Conservation (phyloP, 2,329 filamentous ascomycete species). For the Trichoderma arundinaceum region DNA sequence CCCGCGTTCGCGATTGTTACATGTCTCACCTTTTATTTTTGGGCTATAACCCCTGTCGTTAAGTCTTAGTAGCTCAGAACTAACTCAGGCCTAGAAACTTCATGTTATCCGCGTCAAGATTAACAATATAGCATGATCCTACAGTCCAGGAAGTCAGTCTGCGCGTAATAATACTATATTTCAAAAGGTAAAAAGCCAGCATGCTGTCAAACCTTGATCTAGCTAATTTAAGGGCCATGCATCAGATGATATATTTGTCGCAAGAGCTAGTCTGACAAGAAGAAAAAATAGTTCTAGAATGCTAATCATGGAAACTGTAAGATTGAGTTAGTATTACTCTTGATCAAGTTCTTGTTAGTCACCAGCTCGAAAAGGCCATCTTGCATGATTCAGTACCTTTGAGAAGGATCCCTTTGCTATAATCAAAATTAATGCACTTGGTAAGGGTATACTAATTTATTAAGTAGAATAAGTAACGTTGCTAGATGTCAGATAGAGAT, state of each 20-base stretch:
- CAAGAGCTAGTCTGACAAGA: neutral
- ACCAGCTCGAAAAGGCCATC: neutral
- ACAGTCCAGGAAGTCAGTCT: neutral
- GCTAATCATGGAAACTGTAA: neutral
- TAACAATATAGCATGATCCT: neutral
- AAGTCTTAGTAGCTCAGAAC: neutral
- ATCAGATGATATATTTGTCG: neutral
- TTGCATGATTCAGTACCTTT: neutral
- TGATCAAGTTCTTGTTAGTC: neutral
- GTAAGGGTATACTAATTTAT: neutral
- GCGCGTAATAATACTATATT: neutral
- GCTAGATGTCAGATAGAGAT: neutral
- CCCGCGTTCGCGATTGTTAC: neutral
- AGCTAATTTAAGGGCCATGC: neutral
- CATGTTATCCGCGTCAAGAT: neutral
- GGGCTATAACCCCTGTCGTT: neutral
- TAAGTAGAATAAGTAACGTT: constrained; percentile 2
- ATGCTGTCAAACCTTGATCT: neutral
- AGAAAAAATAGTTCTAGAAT: neutral
- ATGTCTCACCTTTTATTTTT: neutral
- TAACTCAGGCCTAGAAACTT: neutral
- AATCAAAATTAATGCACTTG: neutral
- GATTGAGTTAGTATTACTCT: neutral
- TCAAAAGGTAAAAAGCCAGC: neutral
- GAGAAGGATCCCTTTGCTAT: neutral